Conservation (phyloP, 2,329 filamentous ascomycete genomes). For the Fusarium fujikuroi region DNA sequence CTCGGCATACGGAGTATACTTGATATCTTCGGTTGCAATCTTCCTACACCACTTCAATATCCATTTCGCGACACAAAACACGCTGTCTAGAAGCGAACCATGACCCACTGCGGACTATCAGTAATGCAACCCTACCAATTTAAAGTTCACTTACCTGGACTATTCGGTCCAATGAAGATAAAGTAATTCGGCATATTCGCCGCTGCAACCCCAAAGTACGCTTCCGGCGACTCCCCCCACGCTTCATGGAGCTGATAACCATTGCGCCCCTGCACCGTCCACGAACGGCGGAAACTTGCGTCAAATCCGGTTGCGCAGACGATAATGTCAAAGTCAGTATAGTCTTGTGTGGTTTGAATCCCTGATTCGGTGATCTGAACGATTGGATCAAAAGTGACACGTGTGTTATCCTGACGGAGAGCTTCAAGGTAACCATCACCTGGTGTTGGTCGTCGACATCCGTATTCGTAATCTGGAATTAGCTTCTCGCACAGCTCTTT, state of each 20-base stretch:
- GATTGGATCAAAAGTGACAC: conserved; percentile 6
- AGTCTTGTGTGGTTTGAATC: not conserved
- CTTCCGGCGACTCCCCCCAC: conserved; percentile 8
- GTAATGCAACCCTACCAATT: not conserved
- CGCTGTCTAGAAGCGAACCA: not conserved
- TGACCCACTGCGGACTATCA: not conserved
- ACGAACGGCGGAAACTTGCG: conserved; percentile 18
- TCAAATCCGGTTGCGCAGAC: conserved; percentile 29
- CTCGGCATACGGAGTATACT: not conserved
- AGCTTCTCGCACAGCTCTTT: conserved; percentile 20
- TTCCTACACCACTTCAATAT: conserved; percentile 5
- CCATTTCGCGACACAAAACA: not conserved
- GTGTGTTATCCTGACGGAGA: conserved; percentile 18
- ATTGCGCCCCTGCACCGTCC: not conserved
- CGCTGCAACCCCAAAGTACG: conserved; percentile 11
- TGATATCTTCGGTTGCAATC: conserved; percentile 2
- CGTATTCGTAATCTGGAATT: conserved; percentile 32
- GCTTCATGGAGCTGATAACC: not conserved
- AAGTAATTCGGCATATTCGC: not conserved
- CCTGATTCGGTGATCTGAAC: conserved; percentile 4
- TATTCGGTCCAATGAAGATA: not conserved
- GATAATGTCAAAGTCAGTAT: conserved; percentile 20
- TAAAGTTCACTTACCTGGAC: not conserved
- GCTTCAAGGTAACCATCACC: conserved; percentile 43
- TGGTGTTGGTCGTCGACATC: conserved; percentile 40